These are phyloP conservation scores for Vitis hybrid DNA, from an alignment of 177 flowering plant species.

Conservation along the genomic window DNA sequence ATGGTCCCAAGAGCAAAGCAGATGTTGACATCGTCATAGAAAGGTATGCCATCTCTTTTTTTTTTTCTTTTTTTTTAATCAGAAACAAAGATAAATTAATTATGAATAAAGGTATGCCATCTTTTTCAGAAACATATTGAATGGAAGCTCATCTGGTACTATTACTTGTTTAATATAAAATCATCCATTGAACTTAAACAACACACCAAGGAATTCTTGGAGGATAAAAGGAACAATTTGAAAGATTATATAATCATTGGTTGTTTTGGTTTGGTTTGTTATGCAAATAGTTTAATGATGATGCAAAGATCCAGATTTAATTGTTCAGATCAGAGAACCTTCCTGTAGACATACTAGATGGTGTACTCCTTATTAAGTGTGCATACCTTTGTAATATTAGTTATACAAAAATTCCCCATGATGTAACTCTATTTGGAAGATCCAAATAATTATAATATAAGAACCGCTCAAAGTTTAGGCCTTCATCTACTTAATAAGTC, in stretches of 20 bases:
- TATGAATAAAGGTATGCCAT: background rate
- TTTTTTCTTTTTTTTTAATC: too few species aligned
- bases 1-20: conserved; percentile 88
- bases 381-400: background rate
- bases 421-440: background rate
- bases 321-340: background rate
- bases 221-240: background rate
- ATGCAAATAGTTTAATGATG: background rate
- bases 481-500: background rate
- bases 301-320: too few species aligned
- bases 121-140: background rate
- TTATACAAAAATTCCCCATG: background rate
- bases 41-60: conserved; percentile 43
- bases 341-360: too few species aligned
- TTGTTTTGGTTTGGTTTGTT: background rate
- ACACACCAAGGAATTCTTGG: background rate
- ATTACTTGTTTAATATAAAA: background rate
- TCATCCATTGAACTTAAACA: background rate
- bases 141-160: background rate
- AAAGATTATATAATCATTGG: background rate
- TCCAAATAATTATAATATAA: too few species aligned
- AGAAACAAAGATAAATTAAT: background rate
- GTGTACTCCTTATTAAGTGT: background rate
- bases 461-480: background rate
- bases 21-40: conserved; percentile 76